phyloP scores from a whole-genome alignment of 108 stramenopile genomes.

The Pseudonitzschia delicatissima region DNA sequence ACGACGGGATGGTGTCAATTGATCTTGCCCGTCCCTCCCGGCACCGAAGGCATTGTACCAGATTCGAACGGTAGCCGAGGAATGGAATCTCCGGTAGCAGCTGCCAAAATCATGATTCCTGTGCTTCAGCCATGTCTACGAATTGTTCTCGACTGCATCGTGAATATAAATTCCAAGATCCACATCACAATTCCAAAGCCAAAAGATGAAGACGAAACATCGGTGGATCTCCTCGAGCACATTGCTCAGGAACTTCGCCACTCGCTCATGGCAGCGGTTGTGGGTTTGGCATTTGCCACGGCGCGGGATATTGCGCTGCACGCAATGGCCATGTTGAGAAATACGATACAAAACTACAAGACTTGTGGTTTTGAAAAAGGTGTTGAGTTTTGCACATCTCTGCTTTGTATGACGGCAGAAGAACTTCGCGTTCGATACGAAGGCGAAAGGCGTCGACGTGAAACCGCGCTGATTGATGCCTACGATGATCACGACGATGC shows the following conservation, averaged over 20 bases:
- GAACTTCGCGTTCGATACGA: conserved; percentile 71
- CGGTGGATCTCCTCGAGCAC: conserved; percentile 39
- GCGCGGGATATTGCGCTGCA: conserved; percentile 71
- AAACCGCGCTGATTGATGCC: conserved; percentile 66
- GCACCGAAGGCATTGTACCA: background rate
- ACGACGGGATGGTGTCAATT: conserved; percentile 68
- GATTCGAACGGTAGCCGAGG: background rate
- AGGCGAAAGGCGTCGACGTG: conserved; percentile 64
- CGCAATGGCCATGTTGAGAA: conserved; percentile 54
- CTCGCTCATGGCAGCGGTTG: conserved; percentile 72
- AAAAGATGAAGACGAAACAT: conserved; percentile 4
- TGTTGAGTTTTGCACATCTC: conserved; percentile 30
- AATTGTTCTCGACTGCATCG: conserved; percentile 50
- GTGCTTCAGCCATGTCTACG: conserved; percentile 80
- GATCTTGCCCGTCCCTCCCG: conserved; percentile 28
- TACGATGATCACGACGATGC: conserved; percentile 41
- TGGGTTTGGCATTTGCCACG: conserved; percentile 71
- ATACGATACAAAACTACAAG: conserved; percentile 45
- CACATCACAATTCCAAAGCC: conserved; percentile 25
- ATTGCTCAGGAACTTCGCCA: conserved; percentile 49
- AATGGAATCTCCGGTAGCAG: conserved; percentile 23
- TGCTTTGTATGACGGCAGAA: conserved; percentile 49
- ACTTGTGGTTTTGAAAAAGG: conserved; percentile 37
- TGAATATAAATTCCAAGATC: conserved; percentile 33
- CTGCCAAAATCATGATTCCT: conserved; percentile 74